Evolutionary conservation across 257 asterid species (phyloP).

Genomic region (Handroanthus guayacan): DNA sequence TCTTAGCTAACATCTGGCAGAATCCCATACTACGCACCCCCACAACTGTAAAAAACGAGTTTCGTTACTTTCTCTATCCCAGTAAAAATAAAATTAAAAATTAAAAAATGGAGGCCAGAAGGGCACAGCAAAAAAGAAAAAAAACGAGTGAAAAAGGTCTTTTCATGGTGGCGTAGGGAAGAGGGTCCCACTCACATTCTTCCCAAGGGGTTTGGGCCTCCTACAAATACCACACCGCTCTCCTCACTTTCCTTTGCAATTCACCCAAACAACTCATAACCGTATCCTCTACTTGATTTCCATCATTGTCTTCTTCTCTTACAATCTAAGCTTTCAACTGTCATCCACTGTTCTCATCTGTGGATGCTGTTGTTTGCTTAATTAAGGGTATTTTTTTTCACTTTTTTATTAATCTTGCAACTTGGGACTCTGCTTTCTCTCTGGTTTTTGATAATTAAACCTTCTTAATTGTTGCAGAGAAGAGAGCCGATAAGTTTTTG

Average conservation of each 20-base stretch:
- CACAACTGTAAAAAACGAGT: neutral
- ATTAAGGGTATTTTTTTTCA: neutral
- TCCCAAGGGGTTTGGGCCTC: conserved; percentile 45
- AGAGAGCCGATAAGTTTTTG: neutral
- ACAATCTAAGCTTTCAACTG: conserved; percentile 40
- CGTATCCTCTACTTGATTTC: conserved; percentile 24
- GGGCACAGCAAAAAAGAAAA: neutral
- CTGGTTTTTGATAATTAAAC: conserved; percentile 24
- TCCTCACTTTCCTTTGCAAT: conserved; percentile 53
- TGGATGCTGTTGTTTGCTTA: conserved; percentile 61
- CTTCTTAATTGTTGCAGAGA: conserved; percentile 41
- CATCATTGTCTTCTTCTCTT: conserved; percentile 34
- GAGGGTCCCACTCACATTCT: conserved; percentile 62
- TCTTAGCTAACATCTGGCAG: conserved; percentile 2
- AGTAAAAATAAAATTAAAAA: too few species aligned
- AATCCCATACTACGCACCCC: neutral
- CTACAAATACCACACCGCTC: conserved; percentile 67
- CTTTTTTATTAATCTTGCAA: conserved; percentile 28
- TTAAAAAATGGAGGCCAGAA: neutral
- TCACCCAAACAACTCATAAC: conserved; percentile 39
- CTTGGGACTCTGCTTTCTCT: conserved; percentile 25
- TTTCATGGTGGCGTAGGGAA: conserved; percentile 58
- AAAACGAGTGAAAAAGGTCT: conserved; percentile 16
- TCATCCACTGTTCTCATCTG: conserved; percentile 32
- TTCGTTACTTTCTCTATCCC: neutral